Conservation (phyloP, 2,329 filamentous ascomycete species). For the Colletotrichum liriopes region DNA sequence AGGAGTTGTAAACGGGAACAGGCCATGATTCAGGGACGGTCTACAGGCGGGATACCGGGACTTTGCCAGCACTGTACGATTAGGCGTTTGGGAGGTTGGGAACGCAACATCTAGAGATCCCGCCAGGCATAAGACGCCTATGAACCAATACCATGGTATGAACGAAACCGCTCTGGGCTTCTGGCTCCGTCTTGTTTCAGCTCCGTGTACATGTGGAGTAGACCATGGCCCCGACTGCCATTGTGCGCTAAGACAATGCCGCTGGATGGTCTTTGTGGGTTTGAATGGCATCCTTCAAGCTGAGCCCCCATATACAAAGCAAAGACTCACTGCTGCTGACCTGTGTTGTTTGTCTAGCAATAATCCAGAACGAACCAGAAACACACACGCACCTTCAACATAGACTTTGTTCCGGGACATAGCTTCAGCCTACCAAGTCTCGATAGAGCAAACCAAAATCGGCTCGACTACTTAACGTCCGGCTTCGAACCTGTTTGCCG, state of each 20-base stretch:
- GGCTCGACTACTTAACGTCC: not conserved
- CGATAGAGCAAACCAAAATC: not conserved
- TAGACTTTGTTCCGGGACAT: slow-evolving; percentile 9
- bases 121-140: slow-evolving; percentile 39
- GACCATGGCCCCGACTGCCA: not conserved
- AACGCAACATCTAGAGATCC: slow-evolving; percentile 42
- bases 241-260: not conserved
- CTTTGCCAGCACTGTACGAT: slow-evolving; percentile 46
- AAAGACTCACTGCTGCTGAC: no score
- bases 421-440: not conserved
- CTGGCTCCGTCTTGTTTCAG: not conserved
- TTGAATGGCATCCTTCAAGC: not conserved
- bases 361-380: slow-evolving; percentile 18
- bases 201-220: not conserved
- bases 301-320: not conserved
- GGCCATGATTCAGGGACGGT: slow-evolving; percentile 30
- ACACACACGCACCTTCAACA: no score
- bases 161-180: not conserved
- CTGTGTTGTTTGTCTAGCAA: not conserved
- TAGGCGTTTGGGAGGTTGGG: slow-evolving; percentile 47
- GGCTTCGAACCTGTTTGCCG: no score
- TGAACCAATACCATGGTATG: slow-evolving; percentile 15
- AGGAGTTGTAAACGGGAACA: slow-evolving; percentile 57
- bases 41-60: slow-evolving; percentile 44
- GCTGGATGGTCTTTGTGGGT: slow-evolving; percentile 19